Evolutionary conservation across 305 asterid species (phyloP).

Genomic region (Petunia hybrid): DNA sequence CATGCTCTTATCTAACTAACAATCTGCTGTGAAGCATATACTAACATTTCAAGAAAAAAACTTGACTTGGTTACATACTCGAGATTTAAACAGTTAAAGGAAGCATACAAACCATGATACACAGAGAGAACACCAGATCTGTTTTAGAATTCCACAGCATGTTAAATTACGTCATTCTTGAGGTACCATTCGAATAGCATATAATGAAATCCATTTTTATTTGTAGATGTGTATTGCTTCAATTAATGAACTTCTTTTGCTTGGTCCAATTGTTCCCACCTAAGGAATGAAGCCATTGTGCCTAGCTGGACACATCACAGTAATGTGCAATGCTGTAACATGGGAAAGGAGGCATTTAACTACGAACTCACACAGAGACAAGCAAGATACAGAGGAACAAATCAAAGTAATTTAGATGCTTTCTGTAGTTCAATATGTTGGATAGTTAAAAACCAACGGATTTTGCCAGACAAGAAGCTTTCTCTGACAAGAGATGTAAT

Average conservation of each 20-base stretch:
- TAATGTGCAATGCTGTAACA: background rate
- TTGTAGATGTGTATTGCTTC: constrained; percentile 22
- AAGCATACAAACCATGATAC: background rate
- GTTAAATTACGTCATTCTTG: constrained; percentile 3
- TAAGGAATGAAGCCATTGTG: constrained; percentile 14
- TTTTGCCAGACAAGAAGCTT: background rate
- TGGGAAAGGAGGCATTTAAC: background rate
- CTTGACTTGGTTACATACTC: background rate
- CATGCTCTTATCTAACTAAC: constrained; percentile 22
- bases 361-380: background rate
- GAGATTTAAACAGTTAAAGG: background rate
- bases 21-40: background rate
- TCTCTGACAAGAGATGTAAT: background rate
- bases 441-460: background rate
- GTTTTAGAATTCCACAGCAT: background rate
- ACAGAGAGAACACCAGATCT: background rate
- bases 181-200: background rate
- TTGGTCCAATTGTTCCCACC: background rate
- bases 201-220: constrained; percentile 13
- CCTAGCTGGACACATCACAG: background rate
- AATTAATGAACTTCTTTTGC: constrained; percentile 26
- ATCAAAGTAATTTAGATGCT: constrained; percentile 6
- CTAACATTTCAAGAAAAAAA: background rate
- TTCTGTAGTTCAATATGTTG: constrained; percentile 19
- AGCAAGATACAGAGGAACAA: background rate